Evolutionary conservation across 1,139 yeast genomes (phyloP), one percentile per base, ranked within the genome.

Genomic region (Saccharomyces hybrid): DNA sequence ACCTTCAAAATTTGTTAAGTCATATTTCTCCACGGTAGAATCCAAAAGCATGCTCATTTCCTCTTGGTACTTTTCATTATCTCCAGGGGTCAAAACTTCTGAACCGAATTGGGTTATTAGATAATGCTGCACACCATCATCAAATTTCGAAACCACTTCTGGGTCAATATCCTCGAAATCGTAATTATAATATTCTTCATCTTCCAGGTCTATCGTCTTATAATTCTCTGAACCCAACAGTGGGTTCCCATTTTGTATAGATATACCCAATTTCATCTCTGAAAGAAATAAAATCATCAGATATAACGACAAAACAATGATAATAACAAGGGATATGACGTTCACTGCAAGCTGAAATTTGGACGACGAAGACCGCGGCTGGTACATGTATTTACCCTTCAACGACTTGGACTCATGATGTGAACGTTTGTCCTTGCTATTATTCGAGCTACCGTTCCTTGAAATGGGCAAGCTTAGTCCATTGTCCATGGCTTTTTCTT

Each of bases 1-100:
- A 1, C 91, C 93, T 52, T 69, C 73, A 63, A 75, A 85, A 42
- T 82, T 78, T 55, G 75, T 75, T 60, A 87, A 73, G 64, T 86
- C 93, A 63, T 82, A 85, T 58, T 71, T 75, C 54, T 84, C 86
- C 29, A 84, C 86, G 0, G 76, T 64, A n/a, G 75, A 58, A 29
- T 61, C 65, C 8, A 65, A 51, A 21, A 70, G 52, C 62, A 64
- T 62, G 8, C 62, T 56, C 14, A 64, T 47, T 48, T 69, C 70
- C 8, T 46, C 44, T n/a, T 64, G 63, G 47, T 61, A 64, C n/a
- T 51, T 52, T 52, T 59, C 60, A 31, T 59, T 53, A 46, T 69
- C 66, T 21, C 60, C 61, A 12, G 66, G 58, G 3, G 66, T 56
- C 26, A 64, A 52, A 4, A 57, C 61, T 12, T 64, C 67, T 11